Conservation (phyloP, 176 grass and related monocot genomes). For the Bromus sterilis region DNA sequence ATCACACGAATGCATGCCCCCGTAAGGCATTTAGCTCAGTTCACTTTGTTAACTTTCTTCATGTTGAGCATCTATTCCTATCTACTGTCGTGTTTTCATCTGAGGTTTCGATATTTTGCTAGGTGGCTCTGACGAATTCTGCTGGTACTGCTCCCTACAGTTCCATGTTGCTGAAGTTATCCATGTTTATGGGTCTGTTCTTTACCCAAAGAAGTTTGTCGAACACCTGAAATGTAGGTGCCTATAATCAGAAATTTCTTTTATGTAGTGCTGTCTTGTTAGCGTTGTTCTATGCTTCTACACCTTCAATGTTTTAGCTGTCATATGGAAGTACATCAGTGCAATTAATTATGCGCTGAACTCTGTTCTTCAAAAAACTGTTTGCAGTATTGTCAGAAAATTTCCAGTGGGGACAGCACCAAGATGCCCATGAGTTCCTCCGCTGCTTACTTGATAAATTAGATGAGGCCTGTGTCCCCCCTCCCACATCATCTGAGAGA, state of each 20-base stretch:
- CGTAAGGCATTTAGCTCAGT: conserved; percentile 20
- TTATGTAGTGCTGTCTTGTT: background rate
- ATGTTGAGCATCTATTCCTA: background rate
- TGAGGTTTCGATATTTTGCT: background rate
- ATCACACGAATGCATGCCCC: conserved; percentile 24
- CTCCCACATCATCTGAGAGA: conserved; percentile 4
- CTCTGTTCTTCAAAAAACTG: background rate
- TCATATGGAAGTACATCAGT: background rate
- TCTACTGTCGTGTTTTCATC: background rate
- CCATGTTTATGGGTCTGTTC: background rate
- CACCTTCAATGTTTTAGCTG: background rate
- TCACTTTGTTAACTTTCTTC: background rate
- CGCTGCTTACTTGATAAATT: conserved; percentile 40
- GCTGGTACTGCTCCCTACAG: conserved; percentile 6
- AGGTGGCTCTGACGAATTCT: background rate
- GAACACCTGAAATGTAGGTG: background rate
- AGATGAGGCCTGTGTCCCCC: background rate
- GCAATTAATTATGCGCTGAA: background rate
- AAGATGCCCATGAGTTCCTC: conserved; percentile 52
- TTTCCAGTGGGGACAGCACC: conserved; percentile 21
- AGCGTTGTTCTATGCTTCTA: background rate
- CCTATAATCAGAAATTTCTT: background rate
- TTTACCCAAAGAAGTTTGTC: conserved; percentile 2
- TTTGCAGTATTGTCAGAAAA: conserved; percentile 31
- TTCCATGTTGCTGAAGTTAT: background rate